A percentile compares a stretch with the other conserved stretches of the same genome.
Conservation (phyloP, 1,139 yeast genomes). For the Hemisphaericaspora lyxosophila region DNA sequence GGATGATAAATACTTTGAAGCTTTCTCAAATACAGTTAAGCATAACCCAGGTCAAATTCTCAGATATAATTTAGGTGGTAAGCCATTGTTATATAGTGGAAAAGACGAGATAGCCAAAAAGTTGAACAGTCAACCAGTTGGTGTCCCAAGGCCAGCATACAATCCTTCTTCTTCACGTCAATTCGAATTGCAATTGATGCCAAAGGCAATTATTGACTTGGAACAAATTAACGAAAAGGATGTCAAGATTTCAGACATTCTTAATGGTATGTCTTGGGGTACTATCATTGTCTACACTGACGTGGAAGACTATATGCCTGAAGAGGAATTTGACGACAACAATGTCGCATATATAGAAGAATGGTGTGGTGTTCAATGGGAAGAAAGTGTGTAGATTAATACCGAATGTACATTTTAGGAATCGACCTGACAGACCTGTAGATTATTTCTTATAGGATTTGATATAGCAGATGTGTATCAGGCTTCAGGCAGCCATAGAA, state of each 20-base stretch:
- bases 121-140: conserved; percentile 29
- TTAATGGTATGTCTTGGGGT: conserved; percentile 97
- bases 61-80: conserved; percentile 75
- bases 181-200: conserved; percentile 92
- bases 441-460: no score
- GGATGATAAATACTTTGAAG: conserved; percentile 77
- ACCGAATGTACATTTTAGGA: no score
- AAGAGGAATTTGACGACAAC: conserved; percentile 51
- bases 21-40: conserved; percentile 69
- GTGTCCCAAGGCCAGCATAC: conserved; percentile 52
- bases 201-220: conserved; percentile 80
- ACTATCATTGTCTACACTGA: conserved; percentile 86
- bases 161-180: conserved; percentile 64
- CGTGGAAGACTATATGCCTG: conserved; percentile 64
- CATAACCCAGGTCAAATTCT: conserved; percentile 86
- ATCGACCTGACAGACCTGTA: no score
- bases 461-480: no score
- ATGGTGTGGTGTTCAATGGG: conserved; percentile 97
- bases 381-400: conserved; percentile 47
- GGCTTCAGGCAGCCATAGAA: no score
- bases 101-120: conserved; percentile 53
- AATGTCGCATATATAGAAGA: conserved; percentile 86
- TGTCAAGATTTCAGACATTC: conserved; percentile 39
- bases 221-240: conserved; percentile 46
- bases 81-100: conserved; percentile 71